phyloP scores from a whole-genome alignment of 2,329 filamentous ascomycete species.

The Curvularia sp. region DNA sequence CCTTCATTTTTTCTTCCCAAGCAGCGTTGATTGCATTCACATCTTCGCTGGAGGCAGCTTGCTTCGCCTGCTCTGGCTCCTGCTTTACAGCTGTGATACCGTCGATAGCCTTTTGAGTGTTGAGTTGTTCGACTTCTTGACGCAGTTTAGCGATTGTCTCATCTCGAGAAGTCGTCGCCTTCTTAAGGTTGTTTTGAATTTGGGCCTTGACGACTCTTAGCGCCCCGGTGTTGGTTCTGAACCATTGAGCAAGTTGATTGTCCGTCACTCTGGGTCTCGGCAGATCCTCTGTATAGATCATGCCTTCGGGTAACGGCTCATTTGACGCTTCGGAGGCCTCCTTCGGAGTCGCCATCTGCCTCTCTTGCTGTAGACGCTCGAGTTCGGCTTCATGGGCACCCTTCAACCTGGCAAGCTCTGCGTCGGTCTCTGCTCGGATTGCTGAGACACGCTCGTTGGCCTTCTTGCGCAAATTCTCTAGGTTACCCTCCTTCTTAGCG shows the following conservation, averaged over 20 bases:
- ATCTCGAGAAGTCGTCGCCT: constrained; percentile 6
- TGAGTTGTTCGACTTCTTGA: constrained; percentile 23
- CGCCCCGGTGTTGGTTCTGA: constrained; percentile 17
- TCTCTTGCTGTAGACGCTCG: constrained; percentile 35
- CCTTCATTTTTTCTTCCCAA: constrained; percentile 49
- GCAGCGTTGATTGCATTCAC: constrained; percentile 38
- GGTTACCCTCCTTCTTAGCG: constrained; percentile 34
- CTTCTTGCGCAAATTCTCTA: constrained; percentile 55
- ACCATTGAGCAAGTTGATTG: constrained; percentile 18
- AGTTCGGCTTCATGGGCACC: constrained; percentile 50
- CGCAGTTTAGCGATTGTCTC: constrained; percentile 13
- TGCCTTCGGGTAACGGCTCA: constrained; percentile 13
- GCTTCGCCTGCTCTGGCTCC: constrained; percentile 22
- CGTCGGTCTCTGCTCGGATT: constrained; percentile 28
- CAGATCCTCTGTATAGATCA: constrained; percentile 37
- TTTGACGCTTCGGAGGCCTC: constrained; percentile 4
- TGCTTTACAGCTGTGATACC: constrained; percentile 18
- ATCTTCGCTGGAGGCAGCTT: constrained; percentile 28
- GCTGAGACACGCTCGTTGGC: constrained; percentile 72
- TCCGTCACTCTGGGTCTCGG: constrained; percentile 21
- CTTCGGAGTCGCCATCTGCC: constrained; percentile 8
- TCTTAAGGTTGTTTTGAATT: constrained; percentile 18
- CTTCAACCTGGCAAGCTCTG: constrained; percentile 54
- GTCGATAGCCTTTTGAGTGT: constrained; percentile 20
- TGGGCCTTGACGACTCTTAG: constrained; percentile 16